phyloP scores from a whole-genome alignment of 345 rosid species.

The Acer yangbiense region DNA sequence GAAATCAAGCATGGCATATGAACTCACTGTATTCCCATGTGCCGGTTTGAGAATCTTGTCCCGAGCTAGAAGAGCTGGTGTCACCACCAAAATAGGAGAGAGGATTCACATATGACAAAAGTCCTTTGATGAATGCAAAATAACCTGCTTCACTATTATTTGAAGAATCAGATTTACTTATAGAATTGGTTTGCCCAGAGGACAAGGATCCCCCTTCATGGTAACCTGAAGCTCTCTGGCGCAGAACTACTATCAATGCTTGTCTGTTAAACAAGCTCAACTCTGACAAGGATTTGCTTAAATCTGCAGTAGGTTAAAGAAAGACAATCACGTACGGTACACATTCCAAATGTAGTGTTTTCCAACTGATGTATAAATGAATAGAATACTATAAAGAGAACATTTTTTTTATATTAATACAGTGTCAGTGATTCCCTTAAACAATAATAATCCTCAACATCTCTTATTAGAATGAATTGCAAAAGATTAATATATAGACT shows the following conservation, averaged over 20 bases:
- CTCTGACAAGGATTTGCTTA: constrained; percentile 67
- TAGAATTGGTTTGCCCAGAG: constrained; percentile 26
- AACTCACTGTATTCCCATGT: constrained; percentile 51
- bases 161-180: constrained; percentile 34
- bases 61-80: constrained; percentile 46
- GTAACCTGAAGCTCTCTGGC: constrained; percentile 37
- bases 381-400: not conserved
- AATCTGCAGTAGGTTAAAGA: constrained; percentile 50
- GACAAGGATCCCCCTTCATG: constrained; percentile 42
- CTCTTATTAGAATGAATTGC: not conserved
- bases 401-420: not conserved
- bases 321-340: not conserved
- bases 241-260: constrained; percentile 80
- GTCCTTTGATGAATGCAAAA: constrained; percentile 51
- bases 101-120: constrained; percentile 73
- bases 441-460: not conserved
- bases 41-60: constrained; percentile 46
- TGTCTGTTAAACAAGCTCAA: constrained; percentile 77
- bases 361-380: not conserved
- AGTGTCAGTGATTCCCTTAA: not conserved
- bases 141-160: constrained; percentile 58
- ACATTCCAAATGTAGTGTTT: not conserved
- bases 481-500: not conserved
- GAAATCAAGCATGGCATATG: not conserved
- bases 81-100: constrained; percentile 67